A percentile compares a stretch with the other conserved stretches of the same genome.
These are phyloP conservation scores for Aurifilum marmelostoma DNA, from an alignment of 2,329 filamentous ascomycete species.

Conservation along the genomic window DNA sequence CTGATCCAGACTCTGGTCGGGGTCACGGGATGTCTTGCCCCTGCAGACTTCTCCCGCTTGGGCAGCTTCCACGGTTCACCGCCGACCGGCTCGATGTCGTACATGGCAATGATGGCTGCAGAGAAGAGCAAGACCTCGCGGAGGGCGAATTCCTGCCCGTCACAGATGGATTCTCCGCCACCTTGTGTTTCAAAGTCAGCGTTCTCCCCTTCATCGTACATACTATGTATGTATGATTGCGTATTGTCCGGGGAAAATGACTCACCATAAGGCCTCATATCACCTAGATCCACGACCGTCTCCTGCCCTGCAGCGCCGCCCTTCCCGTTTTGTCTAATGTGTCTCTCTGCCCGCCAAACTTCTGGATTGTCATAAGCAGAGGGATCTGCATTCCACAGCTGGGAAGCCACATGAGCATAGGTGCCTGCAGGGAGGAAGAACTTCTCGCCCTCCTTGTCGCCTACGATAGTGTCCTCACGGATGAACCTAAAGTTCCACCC, in stretches of 20 bases:
- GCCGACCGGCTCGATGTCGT: slow-evolving; percentile 39
- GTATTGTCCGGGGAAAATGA: neutral
- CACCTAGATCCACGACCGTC: slow-evolving; percentile 33
- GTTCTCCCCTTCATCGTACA: neutral
- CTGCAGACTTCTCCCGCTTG: slow-evolving; percentile 16
- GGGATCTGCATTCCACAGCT: slow-evolving; percentile 42
- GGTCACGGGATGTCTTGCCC: slow-evolving; percentile 17
- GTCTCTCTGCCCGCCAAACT: slow-evolving; percentile 42
- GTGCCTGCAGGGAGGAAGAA: slow-evolving; percentile 41
- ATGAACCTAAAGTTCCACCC: slow-evolving; percentile 39
- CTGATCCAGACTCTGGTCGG: slow-evolving; percentile 25
- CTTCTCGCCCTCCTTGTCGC: slow-evolving; percentile 33
- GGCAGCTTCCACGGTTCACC: slow-evolving; percentile 27
- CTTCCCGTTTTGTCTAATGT: slow-evolving; percentile 35
- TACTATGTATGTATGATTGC: neutral
- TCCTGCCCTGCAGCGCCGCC: slow-evolving; percentile 34
- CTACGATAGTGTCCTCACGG: slow-evolving; percentile 40
- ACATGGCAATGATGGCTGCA: slow-evolving; percentile 42
- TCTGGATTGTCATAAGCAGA: slow-evolving; percentile 38
- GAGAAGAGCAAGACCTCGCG: slow-evolving; percentile 42
- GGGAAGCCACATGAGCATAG: slow-evolving; percentile 40
- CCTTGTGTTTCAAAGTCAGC: no score
- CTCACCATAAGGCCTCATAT: slow-evolving; percentile 41
- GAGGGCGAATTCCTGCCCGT: slow-evolving; percentile 39
- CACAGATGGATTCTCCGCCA: slow-evolving; percentile 39